Percentiles rank a stretch among this genome's conserved stretches.
phyloP scores from a whole-genome alignment of 495 filamentous ascomycete genomes.

The Corynascus novoguineensis region DNA sequence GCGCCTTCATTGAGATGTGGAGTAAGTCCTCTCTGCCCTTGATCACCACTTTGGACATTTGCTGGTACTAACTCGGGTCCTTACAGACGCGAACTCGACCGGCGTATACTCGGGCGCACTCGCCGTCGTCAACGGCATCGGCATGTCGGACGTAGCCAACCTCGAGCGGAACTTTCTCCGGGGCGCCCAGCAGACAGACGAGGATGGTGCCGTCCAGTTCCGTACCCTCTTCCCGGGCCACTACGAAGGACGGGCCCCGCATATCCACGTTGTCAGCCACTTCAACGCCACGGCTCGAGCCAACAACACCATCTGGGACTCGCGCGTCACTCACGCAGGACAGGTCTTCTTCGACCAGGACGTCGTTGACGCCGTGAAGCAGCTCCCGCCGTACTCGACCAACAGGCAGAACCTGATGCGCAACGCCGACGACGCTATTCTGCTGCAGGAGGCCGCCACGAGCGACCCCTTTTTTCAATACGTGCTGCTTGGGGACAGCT shows the following conservation, averaged over 20 bases:
- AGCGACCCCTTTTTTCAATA: conserved; percentile 56
- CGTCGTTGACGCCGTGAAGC: conserved; percentile 44
- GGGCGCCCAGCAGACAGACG: conserved; percentile 45
- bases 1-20: conserved; percentile 57
- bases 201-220: conserved; percentile 46
- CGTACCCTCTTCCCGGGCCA: conserved; percentile 52
- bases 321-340: conserved; percentile 51
- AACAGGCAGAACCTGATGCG: conserved; percentile 47
- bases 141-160: conserved; percentile 30
- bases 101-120: conserved; percentile 52
- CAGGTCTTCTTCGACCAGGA: conserved; percentile 59
- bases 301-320: conserved; percentile 49
- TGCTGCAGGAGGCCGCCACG: conserved; percentile 35
- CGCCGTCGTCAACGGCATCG: conserved; percentile 42
- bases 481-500: conserved; percentile 45
- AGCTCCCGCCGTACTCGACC: conserved; percentile 46
- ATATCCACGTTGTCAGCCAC: conserved; percentile 46
- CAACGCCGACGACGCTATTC: conserved; percentile 50
- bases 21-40: conserved; percentile 8
- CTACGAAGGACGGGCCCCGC: conserved; percentile 45
- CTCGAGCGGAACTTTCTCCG: conserved; percentile 46
- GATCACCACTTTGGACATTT: not conserved
- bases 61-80: not conserved
- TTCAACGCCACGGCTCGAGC: conserved; percentile 26
- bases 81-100: not conserved